Percentiles rank a stretch among this genome's conserved stretches.
These are phyloP conservation scores for Agaricus subrufescens DNA, from an alignment of 768 basidiomycete genomes.

Conservation along the genomic window DNA sequence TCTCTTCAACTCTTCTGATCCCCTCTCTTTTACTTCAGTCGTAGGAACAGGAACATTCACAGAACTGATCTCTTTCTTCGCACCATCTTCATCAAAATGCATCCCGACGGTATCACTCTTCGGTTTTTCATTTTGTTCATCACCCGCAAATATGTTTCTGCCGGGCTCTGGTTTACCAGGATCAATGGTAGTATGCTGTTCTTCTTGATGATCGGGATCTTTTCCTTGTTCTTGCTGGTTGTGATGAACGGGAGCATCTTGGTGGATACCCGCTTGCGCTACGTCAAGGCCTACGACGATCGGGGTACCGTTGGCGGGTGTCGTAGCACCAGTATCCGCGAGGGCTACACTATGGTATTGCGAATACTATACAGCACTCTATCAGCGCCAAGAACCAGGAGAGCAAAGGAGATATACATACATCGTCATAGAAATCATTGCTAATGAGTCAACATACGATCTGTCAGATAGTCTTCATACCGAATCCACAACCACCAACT, in stretches of 20 bases:
- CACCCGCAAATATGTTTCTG: conserved; percentile 51
- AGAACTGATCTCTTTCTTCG: conserved; percentile 33
- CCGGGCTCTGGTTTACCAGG: conserved; percentile 67
- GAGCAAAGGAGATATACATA: conserved; percentile 29
- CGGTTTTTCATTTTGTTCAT: conserved; percentile 12
- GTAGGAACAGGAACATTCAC: conserved; percentile 16
- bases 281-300: conserved; percentile 46
- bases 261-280: conserved; percentile 1
- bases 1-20: conserved; percentile 6
- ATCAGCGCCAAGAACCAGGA: background rate
- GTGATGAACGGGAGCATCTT: background rate
- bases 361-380: conserved; percentile 42
- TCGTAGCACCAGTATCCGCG: conserved; percentile 24
- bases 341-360: conserved; percentile 47
- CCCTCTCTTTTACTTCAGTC: conserved; percentile 3
- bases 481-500: conserved; percentile 13
- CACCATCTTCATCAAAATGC: conserved; percentile 12
- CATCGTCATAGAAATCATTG: conserved; percentile 64
- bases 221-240: conserved; percentile 1
- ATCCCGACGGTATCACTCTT: conserved; percentile 35
- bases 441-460: conserved; percentile 27
- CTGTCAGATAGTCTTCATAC: background rate
- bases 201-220: background rate
- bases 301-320: conserved; percentile 41
- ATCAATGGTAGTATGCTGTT: conserved; percentile 22